phyloP scores from a whole-genome alignment of 139 green algal genomes.

The Tetradesmus lagerheimii region DNA sequence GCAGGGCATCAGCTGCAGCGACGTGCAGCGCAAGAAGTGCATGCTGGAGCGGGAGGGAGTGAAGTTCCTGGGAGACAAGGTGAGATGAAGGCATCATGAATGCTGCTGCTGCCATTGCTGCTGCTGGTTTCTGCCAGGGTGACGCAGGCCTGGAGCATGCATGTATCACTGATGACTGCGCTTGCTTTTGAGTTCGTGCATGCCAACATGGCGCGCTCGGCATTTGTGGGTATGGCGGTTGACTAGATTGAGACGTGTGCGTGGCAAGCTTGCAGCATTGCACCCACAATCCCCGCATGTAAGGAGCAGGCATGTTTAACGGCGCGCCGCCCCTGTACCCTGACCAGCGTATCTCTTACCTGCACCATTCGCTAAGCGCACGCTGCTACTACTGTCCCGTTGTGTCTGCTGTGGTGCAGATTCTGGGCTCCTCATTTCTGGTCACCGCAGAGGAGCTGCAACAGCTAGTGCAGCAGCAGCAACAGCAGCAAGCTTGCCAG shows the following conservation, averaged over 20 bases:
- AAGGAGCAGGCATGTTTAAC: too few relatives aligned
- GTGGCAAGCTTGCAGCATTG: too few relatives aligned
- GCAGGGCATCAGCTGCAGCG: slow-evolving; percentile 47
- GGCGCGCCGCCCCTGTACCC: too few relatives aligned
- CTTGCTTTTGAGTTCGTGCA: too few relatives aligned
- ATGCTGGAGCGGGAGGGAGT: slow-evolving; percentile 76
- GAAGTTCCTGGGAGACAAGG: slow-evolving; percentile 54
- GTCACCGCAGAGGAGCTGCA: neutral
- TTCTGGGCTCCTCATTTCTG: neutral
- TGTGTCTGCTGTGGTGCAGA: neutral
- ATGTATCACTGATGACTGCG: too few relatives aligned
- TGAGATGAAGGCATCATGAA: neutral
- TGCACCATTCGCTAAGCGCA: too few relatives aligned
- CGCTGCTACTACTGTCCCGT: neutral
- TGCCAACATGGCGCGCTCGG: too few relatives aligned
- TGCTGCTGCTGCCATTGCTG: neutral
- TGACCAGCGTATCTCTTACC: too few relatives aligned
- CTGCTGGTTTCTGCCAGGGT: neutral
- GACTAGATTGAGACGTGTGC: too few relatives aligned
- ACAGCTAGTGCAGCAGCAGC: neutral
- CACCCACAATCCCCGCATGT: too few relatives aligned
- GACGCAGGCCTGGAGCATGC: too few relatives aligned
- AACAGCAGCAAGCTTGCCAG: neutral
- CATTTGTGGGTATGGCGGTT: too few relatives aligned
- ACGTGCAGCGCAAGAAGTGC: slow-evolving; percentile 65